phyloP scores from a whole-genome alignment of 805 yeast species.

The Candida quercuum region DNA sequence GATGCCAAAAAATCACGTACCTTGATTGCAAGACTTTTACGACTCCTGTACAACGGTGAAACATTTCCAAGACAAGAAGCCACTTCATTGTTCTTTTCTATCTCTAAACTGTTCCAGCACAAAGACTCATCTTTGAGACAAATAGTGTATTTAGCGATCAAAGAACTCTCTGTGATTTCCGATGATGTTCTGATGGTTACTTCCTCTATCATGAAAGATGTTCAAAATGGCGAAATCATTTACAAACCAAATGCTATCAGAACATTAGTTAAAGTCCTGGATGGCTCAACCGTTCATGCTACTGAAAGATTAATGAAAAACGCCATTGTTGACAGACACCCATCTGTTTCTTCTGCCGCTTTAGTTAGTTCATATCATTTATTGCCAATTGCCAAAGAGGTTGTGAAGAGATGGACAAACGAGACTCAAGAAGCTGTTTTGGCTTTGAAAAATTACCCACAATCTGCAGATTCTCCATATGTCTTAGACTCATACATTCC shows the following conservation, averaged over 20 bases:
- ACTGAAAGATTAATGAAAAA: slow-evolving; percentile 90
- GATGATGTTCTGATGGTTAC: slow-evolving; percentile 97
- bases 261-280: slow-evolving; percentile 84
- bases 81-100: slow-evolving; percentile 86
- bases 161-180: slow-evolving; percentile 79
- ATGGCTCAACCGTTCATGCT: slow-evolving; percentile 84
- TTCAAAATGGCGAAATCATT: slow-evolving; percentile 79
- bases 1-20: slow-evolving; percentile 82
- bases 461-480: slow-evolving; percentile 33
- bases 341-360: slow-evolving; percentile 89
- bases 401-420: slow-evolving; percentile 88
- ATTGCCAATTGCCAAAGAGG: slow-evolving; percentile 83
- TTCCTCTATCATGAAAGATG: slow-evolving; percentile 96
- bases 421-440: slow-evolving; percentile 90
- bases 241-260: slow-evolving; percentile 95
- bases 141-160: slow-evolving; percentile 88
- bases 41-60: slow-evolving; percentile 82
- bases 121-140: slow-evolving; percentile 85
- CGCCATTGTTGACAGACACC: slow-evolving; percentile 87
- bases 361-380: slow-evolving; percentile 86
- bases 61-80: slow-evolving; percentile 84
- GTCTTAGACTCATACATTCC: slow-evolving; percentile 76
- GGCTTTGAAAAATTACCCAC: slow-evolving; percentile 40
- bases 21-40: slow-evolving; percentile 74
- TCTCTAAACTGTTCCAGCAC: slow-evolving; percentile 92